Percentiles rank a stretch among this genome's conserved stretches.
These are phyloP conservation scores for Calonectria pteridis DNA, from an alignment of 2,329 filamentous ascomycete genomes.

Conservation along the genomic window DNA sequence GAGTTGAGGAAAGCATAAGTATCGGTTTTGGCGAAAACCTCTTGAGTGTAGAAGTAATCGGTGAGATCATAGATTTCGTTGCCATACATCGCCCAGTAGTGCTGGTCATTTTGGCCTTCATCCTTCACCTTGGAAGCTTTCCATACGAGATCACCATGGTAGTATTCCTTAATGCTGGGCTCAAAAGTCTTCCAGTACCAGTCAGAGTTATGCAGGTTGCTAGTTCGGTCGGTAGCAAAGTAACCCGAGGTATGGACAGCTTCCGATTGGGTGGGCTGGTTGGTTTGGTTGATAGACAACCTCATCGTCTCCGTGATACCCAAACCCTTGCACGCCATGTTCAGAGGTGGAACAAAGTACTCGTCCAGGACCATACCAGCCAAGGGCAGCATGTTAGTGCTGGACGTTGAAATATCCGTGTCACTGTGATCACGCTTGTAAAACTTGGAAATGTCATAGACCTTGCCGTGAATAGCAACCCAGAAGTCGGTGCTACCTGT, in stretches of 20 bases:
- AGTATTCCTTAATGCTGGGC: conserved; percentile 85
- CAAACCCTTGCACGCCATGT: conserved; percentile 79
- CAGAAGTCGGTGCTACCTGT: conserved; percentile 82
- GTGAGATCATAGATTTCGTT: conserved; percentile 88
- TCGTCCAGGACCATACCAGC: conserved; percentile 82
- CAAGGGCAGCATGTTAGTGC: conserved; percentile 79
- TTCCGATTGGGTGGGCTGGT: conserved; percentile 55
- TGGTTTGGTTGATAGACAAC: conserved; percentile 75
- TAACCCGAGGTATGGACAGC: conserved; percentile 80
- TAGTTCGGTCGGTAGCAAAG: conserved; percentile 66
- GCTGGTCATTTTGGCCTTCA: conserved; percentile 75
- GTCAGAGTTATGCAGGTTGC: conserved; percentile 69
- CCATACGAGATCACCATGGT: conserved; percentile 88
- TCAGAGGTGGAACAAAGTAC: conserved; percentile 88
- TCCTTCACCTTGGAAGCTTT: conserved; percentile 68
- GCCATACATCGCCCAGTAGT: conserved; percentile 85
- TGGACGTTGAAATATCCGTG: conserved; percentile 69
- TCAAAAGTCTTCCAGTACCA: conserved; percentile 86
- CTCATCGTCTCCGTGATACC: conserved; percentile 69
- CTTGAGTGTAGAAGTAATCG: conserved; percentile 86
- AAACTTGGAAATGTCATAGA: conserved; percentile 94
- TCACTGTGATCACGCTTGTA: conserved; percentile 90
- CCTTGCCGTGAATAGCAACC: conserved; percentile 87
- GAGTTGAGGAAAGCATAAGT: conserved; percentile 80
- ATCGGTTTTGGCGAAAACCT: conserved; percentile 65